Evolutionary conservation across 2,329 filamentous ascomycete genomes (phyloP).

Genomic region (Erysiphe pulchra): DNA sequence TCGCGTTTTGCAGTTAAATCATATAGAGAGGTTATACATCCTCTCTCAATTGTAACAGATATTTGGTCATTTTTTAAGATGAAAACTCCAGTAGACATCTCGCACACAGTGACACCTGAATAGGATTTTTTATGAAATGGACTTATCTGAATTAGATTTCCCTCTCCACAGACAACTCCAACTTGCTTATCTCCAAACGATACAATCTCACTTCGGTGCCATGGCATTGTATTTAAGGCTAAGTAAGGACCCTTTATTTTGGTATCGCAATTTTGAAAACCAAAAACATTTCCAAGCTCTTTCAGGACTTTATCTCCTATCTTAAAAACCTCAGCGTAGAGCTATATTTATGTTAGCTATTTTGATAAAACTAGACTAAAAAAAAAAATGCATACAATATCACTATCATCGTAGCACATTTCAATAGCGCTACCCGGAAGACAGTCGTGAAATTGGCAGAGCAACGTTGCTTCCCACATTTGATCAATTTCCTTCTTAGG

Average conservation of each 20-base stretch:
- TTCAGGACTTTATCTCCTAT: constrained; percentile 47
- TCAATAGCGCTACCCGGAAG: constrained; percentile 85
- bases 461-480: constrained; percentile 80
- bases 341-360: constrained; percentile 17
- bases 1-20: constrained; percentile 53
- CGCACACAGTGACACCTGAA: constrained; percentile 24
- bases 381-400: constrained; percentile 27
- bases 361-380: neutral
- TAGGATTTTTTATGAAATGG: constrained; percentile 21
- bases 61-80: constrained; percentile 58
- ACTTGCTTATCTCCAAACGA: constrained; percentile 26
- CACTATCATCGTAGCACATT: constrained; percentile 94
- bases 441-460: constrained; percentile 96
- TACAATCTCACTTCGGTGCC: constrained; percentile 53
- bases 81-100: constrained; percentile 35
- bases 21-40: constrained; percentile 61
- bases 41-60: constrained; percentile 43
- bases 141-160: constrained; percentile 24
- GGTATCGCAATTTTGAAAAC: constrained; percentile 22
- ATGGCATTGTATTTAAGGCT: constrained; percentile 68
- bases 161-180: constrained; percentile 30
- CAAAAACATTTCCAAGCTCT: constrained; percentile 41
- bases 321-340: constrained; percentile 63
- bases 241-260: constrained; percentile 22
- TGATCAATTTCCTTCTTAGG: constrained; percentile 82